Base-by-base conservation (phyloP, 306 rosid genomes). In the Prinsepia uniflora region DNA sequence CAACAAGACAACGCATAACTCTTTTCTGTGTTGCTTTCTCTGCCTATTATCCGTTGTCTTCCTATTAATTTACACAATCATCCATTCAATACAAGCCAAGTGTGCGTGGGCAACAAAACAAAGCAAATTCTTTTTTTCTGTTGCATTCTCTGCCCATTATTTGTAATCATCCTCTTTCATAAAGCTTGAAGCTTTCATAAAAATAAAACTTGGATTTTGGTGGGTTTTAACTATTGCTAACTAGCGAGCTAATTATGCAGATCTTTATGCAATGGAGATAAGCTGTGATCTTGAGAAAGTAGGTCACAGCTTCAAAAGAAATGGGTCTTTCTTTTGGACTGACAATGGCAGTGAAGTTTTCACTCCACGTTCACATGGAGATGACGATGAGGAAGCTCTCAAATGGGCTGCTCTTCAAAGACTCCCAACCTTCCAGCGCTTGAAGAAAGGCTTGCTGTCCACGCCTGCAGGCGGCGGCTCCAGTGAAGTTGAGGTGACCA, bases 321-420 rank as follows among this genome's bases (percentile, higher is more conserved):
- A 6, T 14, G 65, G 61, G 3, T 14, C 55, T 66, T 61, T 70
- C 18, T 60, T 61, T 8, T 61, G 61, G 62, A 18, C 10, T 1
- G 68, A 72, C 62, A 48, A 22, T 8, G 70, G 60, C 11, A 20
- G 36, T 11, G 76, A 36, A 0, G 62, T 14, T 72, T 72, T 72
- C 76, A 48, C 76, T 5, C 11, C 42, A 12, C 49, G 69, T 61
- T 72, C 76, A 42, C 49, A 0, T 0, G 70, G 60, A 15, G 76
- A 63, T 2, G 76, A 72, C 12, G 76, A 72, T 5, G 76, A 72
- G 61, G 76, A 72, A 72, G 76, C 69, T 63, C 76, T 72, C 6
- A 72, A 72, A 36, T 72, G 76, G 76, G 76, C 76, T 6, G 76
- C 76, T 1, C 62, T 72, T 24, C 62, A 72, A 62, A 62, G 70